phyloP scores from a whole-genome alignment of 2,329 filamentous ascomycete species.

The Fusarium virguliforme region DNA sequence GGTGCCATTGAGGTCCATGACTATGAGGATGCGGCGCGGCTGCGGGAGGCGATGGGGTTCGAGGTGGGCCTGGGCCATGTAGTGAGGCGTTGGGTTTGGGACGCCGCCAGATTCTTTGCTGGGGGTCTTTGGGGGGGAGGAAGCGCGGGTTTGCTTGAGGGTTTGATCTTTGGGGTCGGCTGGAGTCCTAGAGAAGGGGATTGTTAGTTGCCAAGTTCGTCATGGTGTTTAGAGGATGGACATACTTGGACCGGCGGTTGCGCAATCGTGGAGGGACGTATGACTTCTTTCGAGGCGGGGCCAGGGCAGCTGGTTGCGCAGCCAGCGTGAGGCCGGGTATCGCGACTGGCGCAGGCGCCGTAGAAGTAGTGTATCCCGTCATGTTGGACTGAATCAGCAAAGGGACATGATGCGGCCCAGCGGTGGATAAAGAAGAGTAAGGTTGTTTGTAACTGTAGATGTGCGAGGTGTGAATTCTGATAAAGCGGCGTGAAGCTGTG shows the following conservation, averaged over 20 bases:
- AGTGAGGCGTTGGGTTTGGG: slow-evolving; percentile 73
- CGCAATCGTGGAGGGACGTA: not conserved
- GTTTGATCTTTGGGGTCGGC: slow-evolving; percentile 19
- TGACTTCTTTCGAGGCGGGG: not conserved
- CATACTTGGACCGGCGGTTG: slow-evolving; percentile 5
- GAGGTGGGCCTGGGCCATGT: slow-evolving; percentile 70
- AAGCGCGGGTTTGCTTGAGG: slow-evolving; percentile 19
- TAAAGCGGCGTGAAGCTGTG: slow-evolving; percentile 9
- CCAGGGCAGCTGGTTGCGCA: slow-evolving; percentile 14
- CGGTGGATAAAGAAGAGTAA: not conserved
- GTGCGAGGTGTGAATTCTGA: not conserved
- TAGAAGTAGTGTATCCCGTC: slow-evolving; percentile 26
- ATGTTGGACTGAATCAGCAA: slow-evolving; percentile 24
- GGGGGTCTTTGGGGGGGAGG: slow-evolving; percentile 40
- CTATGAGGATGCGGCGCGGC: slow-evolving; percentile 80
- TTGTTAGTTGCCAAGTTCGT: slow-evolving; percentile 18
- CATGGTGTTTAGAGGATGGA: not conserved
- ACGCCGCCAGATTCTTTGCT: slow-evolving; percentile 68
- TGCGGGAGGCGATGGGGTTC: slow-evolving; percentile 59
- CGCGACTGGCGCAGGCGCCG: slow-evolving; percentile 8
- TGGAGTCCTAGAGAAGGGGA: slow-evolving; percentile 15
- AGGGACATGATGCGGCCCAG: slow-evolving; percentile 32
- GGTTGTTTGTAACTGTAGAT: not conserved
- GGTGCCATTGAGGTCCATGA: slow-evolving; percentile 95
- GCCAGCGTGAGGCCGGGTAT: slow-evolving; percentile 44